phyloP scores from a whole-genome alignment of 2,329 filamentous ascomycete species.

The Seiridium cupressi region DNA sequence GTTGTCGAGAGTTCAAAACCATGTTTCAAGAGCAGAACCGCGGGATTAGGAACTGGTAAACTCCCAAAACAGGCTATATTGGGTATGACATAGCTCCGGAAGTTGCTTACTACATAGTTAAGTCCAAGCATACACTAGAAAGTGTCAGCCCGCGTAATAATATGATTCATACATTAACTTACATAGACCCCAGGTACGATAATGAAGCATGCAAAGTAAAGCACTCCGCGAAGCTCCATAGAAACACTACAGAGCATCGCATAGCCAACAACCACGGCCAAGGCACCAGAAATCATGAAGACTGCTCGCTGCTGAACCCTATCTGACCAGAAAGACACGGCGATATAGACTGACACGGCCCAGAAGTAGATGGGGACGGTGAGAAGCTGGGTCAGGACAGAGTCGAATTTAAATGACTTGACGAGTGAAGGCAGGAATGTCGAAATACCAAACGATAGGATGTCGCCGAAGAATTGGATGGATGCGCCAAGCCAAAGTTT shows the following conservation, averaged over 20 bases:
- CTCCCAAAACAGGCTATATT: too few relatives aligned
- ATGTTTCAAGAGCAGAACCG: too few relatives aligned
- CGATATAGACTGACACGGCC: constrained; percentile 9
- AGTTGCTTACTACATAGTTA: not conserved
- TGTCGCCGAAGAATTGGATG: constrained; percentile 9
- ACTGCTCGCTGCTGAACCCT: constrained; percentile 9
- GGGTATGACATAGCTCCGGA: too few relatives aligned
- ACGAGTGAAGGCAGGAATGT: constrained; percentile 10
- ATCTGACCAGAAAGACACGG: constrained; percentile 11
- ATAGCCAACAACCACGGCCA: constrained; percentile 9
- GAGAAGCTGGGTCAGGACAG: constrained; percentile 7
- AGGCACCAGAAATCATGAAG: constrained; percentile 9
- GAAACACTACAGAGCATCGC: constrained; percentile 8
- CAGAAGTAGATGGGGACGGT: constrained; percentile 10
- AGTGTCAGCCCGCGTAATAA: not conserved
- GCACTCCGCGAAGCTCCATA: constrained; percentile 5
- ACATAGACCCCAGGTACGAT: constrained; percentile 32
- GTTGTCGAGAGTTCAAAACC: too few relatives aligned
- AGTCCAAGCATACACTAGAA: constrained; percentile 5
- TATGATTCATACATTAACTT: not conserved
- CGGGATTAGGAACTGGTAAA: too few relatives aligned
- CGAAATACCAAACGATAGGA: constrained; percentile 6
- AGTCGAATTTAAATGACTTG: constrained; percentile 10
- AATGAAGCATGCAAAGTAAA: constrained; percentile 43
- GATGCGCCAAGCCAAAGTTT: constrained; percentile 8